These are phyloP conservation scores for Ophiocordyceps camponoti-rufipedis DNA, from an alignment of 2,329 filamentous ascomycete genomes.

Conservation along the genomic window DNA sequence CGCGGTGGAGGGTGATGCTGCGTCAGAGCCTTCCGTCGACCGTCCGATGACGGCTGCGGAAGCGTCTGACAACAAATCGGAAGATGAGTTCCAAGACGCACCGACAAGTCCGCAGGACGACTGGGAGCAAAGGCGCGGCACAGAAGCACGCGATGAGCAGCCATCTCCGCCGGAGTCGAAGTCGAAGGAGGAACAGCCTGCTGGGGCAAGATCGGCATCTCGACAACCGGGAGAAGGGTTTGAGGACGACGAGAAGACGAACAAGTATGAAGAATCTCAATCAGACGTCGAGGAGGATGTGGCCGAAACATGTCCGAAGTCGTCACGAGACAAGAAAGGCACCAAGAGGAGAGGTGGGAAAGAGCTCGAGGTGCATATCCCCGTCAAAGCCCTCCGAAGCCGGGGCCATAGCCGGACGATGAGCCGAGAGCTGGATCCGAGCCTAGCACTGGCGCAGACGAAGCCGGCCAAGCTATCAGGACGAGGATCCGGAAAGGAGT, in stretches of 20 bases:
- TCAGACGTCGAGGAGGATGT: not conserved
- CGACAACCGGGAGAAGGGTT: not conserved
- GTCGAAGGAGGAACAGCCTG: not conserved
- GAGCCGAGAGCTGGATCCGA: conserved; percentile 10
- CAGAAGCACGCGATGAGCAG: not conserved
- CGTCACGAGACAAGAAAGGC: conserved; percentile 1
- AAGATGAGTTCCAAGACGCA: not conserved
- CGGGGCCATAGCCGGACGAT: conserved; percentile 7
- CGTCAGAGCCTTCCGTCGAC: not conserved
- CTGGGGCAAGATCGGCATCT: not conserved
- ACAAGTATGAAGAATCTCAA: conserved; percentile 4
- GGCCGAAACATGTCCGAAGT: conserved; percentile 1
- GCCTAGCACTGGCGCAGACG: conserved; percentile 10
- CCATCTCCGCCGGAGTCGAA: not conserved
- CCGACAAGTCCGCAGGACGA: not conserved
- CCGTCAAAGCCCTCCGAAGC: conserved; percentile 13
- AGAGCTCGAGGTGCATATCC: conserved; percentile 9
- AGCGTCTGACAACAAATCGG: not conserved
- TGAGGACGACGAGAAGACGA: conserved; percentile 5
- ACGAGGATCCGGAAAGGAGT: not conserved
- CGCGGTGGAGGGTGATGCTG: not conserved
- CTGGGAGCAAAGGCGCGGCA: not conserved
- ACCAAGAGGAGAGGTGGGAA: conserved; percentile 3
- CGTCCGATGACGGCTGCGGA: not conserved
- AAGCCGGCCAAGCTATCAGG: not conserved